Base-by-base conservation (phyloP, 495 filamentous ascomycete species). In the Daldinia grandis region DNA sequence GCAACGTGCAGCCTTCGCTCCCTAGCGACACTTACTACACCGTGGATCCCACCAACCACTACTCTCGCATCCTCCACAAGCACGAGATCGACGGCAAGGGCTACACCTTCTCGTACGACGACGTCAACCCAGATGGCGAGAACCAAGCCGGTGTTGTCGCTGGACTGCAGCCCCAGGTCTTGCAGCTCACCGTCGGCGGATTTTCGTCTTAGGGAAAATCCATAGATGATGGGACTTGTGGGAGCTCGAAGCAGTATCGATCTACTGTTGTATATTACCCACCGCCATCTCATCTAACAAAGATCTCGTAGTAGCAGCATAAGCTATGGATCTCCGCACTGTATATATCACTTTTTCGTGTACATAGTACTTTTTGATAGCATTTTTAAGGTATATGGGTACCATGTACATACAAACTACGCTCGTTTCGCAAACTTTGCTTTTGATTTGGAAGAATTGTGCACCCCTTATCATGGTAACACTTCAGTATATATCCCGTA, bases 101-200 rank as follows among this genome's bases (percentile, higher is more conserved):
- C 1, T 85, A 85, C 47, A 79, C 83, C 8, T 85, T 85, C 68
- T 66, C 83, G 0, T 85, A 82, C 68, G 83, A 85, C 51, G 83
- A 85, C 64, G 83, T 85, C 50, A 81, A 80, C 63, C 80, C 82
- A 15, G 58, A 67, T 15, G 78, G 75, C 27, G 57, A 74, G 69
- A 78, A 81, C 68, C 68, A 66, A 30, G 74, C 77, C 10, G 81
- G 81, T 17, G 75, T 74, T 17, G 79, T 83, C 4, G 49, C 78
- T 2, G 76, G 77, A 19, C 2, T 50, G 15, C 62, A 28, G 31
- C 66, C 71, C 0, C 15, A 62, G 33, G 42, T 53, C 14, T 53
- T 73, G 8, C 31, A 66, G 35, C 56, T 69, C 40, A 61, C 51
- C 58, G 57, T 69, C 44, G 66, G 71, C 9, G 71, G 71, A 49